These are phyloP conservation scores for Thielaviopsis cerberus DNA, from an alignment of 2,329 filamentous ascomycete genomes.

Conservation along the genomic window DNA sequence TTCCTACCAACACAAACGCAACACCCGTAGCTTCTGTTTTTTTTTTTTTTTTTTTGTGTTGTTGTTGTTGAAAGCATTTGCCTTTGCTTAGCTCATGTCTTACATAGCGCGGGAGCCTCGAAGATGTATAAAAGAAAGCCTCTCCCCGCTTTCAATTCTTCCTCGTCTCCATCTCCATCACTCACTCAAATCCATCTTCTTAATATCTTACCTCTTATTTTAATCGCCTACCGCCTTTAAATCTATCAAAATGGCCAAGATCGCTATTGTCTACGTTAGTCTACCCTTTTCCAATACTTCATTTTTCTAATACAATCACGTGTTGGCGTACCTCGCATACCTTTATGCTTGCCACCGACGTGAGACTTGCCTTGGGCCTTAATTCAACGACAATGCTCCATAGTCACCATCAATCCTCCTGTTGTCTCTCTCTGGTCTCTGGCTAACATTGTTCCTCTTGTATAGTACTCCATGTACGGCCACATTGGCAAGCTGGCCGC, in stretches of 20 bases:
- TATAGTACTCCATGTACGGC: conserved; percentile 86
- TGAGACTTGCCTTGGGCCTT: not conserved
- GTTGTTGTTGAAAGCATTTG: not conserved
- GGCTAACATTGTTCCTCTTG: not conserved
- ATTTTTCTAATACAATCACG: not conserved
- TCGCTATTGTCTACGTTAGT: conserved; percentile 77
- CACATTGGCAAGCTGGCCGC: conserved; percentile 71
- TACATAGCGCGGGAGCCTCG: not conserved
- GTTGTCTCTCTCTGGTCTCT: not conserved
- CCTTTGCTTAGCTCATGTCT: not conserved
- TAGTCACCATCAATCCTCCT: not conserved
- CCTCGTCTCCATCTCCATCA: not conserved
- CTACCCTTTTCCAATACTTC: conserved; percentile 1
- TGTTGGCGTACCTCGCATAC: not conserved
- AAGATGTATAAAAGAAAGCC: not conserved
- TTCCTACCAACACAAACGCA: not conserved
- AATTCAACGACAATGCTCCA: not conserved
- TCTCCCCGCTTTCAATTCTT: not conserved
- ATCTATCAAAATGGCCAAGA: conserved; percentile 51
- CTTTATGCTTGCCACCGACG: not conserved
- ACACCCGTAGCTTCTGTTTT: not conserved
- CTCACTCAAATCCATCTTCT: not conserved
- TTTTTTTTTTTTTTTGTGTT: not conserved
- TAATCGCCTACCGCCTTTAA: not conserved
- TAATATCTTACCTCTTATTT: not conserved